phyloP scores from a whole-genome alignment of 140 eudicot genomes.

The Erigeron philadelphicus region DNA sequence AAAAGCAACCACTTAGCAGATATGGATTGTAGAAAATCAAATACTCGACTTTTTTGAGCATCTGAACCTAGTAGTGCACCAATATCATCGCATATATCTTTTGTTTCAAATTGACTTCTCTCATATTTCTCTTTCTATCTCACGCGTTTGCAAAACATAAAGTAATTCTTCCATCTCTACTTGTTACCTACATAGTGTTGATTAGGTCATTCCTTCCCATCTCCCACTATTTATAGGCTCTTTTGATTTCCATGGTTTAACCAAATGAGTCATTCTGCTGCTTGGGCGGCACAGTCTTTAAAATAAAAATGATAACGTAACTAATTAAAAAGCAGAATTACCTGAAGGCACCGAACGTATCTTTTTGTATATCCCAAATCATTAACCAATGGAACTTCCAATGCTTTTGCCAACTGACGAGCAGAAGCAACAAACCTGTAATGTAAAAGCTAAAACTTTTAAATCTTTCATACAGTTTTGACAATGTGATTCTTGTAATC shows the following conservation, averaged over 20 bases:
- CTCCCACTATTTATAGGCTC: neutral
- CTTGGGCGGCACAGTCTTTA: neutral
- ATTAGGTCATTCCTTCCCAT: neutral
- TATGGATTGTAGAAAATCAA: neutral
- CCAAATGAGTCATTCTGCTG: neutral
- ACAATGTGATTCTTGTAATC: slow-evolving; percentile 5
- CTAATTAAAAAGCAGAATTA: slow-evolving; percentile 18
- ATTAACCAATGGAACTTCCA: slow-evolving; percentile 97
- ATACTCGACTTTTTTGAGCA: no score
- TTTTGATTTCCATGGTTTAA: neutral
- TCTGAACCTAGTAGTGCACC: neutral
- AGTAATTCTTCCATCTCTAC: neutral
- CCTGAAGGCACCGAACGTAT: slow-evolving; percentile 99
- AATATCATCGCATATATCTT: neutral
- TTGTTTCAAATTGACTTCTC: neutral
- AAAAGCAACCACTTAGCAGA: slow-evolving; percentile 9
- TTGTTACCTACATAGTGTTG: neutral
- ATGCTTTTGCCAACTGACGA: slow-evolving; percentile 88
- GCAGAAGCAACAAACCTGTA: slow-evolving; percentile 92
- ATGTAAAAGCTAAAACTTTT: slow-evolving; percentile 16
- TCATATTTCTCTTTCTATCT: neutral
- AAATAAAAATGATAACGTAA: neutral
- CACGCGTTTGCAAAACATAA: neutral
- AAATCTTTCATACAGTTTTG: neutral
- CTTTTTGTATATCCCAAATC: slow-evolving; percentile 97